Evolutionary conservation across 768 basidiomycete genomes (phyloP).

Genomic region (Pleurotus eryngii): DNA sequence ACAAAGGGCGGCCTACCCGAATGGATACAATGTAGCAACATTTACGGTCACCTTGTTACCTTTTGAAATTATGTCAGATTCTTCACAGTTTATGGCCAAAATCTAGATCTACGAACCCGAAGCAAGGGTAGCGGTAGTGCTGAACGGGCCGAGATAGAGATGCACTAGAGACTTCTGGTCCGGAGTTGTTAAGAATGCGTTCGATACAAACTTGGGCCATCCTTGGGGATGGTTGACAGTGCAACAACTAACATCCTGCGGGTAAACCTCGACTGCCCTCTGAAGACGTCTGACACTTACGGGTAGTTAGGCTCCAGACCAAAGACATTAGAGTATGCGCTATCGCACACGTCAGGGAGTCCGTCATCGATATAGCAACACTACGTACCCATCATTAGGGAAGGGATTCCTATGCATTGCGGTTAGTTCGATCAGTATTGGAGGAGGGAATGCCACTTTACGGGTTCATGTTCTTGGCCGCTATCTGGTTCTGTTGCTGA

Average conservation of each 20-base stretch:
- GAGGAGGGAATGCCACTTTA: conserved; percentile 16
- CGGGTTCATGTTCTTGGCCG: conserved; percentile 53
- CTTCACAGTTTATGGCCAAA: background rate
- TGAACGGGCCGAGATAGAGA: conserved; percentile 47
- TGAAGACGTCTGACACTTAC: conserved; percentile 20
- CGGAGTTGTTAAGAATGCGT: conserved; percentile 47
- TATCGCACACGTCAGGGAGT: conserved; percentile 9
- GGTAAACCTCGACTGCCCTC: background rate
- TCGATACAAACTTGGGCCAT: conserved; percentile 52
- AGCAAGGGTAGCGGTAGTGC: conserved; percentile 35
- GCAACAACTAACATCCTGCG: conserved; percentile 33
- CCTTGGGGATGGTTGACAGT: conserved; percentile 54
- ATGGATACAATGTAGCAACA: conserved; percentile 49
- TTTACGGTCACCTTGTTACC: conserved; percentile 40
- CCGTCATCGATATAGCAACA: background rate
- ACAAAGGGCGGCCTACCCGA: conserved; percentile 19
- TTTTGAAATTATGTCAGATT: conserved; percentile 12
- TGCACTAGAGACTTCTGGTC: conserved; percentile 44
- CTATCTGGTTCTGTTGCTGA: conserved; percentile 58
- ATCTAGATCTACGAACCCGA: conserved; percentile 23
- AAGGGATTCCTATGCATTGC: conserved; percentile 41
- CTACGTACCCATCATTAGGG: conserved; percentile 44
- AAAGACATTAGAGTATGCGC: conserved; percentile 48
- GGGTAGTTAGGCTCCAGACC: conserved; percentile 50
- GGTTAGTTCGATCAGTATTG: too few relatives aligned